Evolutionary conservation across 176 grass and related monocot species (phyloP).

Genomic region (Pharus latifolius): DNA sequence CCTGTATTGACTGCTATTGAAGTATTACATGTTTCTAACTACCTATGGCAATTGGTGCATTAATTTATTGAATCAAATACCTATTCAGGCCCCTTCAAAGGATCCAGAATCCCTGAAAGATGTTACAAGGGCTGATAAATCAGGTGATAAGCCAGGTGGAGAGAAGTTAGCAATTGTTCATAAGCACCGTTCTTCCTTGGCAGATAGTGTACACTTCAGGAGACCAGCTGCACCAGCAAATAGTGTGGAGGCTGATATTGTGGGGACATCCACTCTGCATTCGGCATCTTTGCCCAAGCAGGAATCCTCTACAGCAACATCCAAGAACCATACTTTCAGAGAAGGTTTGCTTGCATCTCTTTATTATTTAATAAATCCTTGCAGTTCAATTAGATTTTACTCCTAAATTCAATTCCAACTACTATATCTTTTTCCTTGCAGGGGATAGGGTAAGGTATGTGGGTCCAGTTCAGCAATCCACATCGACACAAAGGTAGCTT

Average conservation of each 20-base stretch:
- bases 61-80: background rate
- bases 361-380: background rate
- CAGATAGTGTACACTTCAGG: constrained; percentile 55
- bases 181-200: constrained; percentile 59
- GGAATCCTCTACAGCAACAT: constrained; percentile 82
- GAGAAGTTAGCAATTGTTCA: constrained; percentile 49
- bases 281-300: constrained; percentile 79
- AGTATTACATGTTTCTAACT: constrained; percentile 3
- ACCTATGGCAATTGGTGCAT: background rate
- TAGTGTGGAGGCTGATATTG: constrained; percentile 92
- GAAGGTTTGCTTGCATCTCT: constrained; percentile 44
- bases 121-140: constrained; percentile 46
- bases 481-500: constrained; percentile 45
- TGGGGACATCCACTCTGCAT: constrained; percentile 72
- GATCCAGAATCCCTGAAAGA: constrained; percentile 75
- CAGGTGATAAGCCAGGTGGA: constrained; percentile 26
- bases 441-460: constrained; percentile 89
- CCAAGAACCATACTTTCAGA: constrained; percentile 93
- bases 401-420: background rate
- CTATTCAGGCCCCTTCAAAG: constrained; percentile 49
- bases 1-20: background rate
- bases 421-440: constrained; percentile 23
- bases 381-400: constrained; percentile 5
- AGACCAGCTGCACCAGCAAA: constrained; percentile 69
- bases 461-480: constrained; percentile 38